Base-by-base conservation (phyloP, 208 protist species). In the Trypanosoma theileri region DNA sequence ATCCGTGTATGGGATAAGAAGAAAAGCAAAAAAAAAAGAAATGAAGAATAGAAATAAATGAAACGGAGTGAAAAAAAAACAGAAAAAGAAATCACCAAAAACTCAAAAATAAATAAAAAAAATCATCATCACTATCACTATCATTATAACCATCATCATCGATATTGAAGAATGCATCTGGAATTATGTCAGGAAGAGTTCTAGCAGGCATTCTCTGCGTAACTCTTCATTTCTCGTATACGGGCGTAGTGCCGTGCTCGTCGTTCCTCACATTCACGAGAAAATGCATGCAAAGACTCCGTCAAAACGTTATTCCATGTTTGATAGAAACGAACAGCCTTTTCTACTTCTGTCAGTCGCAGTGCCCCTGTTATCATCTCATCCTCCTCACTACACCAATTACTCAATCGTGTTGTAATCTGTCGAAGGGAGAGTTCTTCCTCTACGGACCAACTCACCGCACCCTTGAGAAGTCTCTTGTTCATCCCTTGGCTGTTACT, bases 321-420 rank as follows among this genome's bases (percentile, higher is more conserved):
- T 45, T 66, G 61, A 45, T 66, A 57, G 22, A 66, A 57, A 22
- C 61, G 61, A n/a, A 66, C 61, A 19, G 61, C 50, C 24, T 22
- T 19, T 12, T 57, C 50, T 22, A 45, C 61, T 2, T 50, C 26
- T 28, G 19, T 21, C 19, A 66, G 28, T 31, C 50, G n/a, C 6
- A 19, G 17, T 4, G 16, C 19, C 0, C 6, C 28, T 4, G 13
- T 42, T 22, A 56, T 46, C 17, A 1, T 41, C 14, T 57, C 35
- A 42, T 66, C 61, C n/a, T 66, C 50, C 9, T 26, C 50, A 16
- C 24, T 56, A 57, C 42, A 57, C 48, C 45, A 66, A 19, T 41
- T 13, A 56, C 61, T 57, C 50, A 66, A 24, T 2, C 26, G 44
- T 14, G 35, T 19, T 6, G 31, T 54, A 1, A 57, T 42, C 8